phyloP scores from a whole-genome alignment of 441 rosid genomes.

The Gossypium trilobum region DNA sequence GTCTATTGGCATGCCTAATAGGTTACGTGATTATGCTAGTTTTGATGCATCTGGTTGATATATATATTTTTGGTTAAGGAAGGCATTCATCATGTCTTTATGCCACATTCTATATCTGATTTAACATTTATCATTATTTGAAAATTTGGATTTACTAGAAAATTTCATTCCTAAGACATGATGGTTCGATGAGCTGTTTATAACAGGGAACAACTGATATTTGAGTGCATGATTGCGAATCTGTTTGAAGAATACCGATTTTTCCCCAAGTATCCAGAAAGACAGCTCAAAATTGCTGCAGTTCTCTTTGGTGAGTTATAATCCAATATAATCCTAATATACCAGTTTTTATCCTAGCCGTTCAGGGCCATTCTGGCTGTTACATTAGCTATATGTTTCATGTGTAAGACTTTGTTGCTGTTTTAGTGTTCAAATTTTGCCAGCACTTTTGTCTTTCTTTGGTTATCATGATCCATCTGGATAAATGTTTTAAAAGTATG shows the following conservation, averaged over 20 bases:
- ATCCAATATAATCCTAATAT: not conserved
- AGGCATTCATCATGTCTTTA: not conserved
- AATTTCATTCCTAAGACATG: not conserved
- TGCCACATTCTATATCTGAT: not conserved
- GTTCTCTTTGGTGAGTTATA: conserved; percentile 78
- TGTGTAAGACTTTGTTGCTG: not conserved
- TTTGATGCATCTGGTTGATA: not conserved
- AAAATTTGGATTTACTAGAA: not conserved
- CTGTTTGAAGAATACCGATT: conserved; percentile 91
- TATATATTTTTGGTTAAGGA: not conserved
- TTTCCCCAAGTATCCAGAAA: conserved; percentile 94
- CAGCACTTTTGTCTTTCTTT: not conserved
- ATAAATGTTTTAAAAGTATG: not conserved
- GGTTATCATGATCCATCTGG: not conserved
- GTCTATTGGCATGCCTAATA: not conserved
- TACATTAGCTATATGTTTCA: not conserved
- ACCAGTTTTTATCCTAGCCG: not conserved
- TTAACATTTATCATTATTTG: not conserved
- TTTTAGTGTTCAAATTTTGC: conserved; percentile 5
- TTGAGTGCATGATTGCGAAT: conserved; percentile 92
- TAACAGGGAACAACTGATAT: conserved; percentile 81
- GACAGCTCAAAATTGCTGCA: conserved; percentile 89
- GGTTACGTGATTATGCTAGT: not conserved
- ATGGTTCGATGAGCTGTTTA: conserved; percentile 2
- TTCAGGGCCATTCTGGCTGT: not conserved